Evolutionary conservation across 177 flowering plant genomes (phyloP).

Genomic region (Vitis hybrid): DNA sequence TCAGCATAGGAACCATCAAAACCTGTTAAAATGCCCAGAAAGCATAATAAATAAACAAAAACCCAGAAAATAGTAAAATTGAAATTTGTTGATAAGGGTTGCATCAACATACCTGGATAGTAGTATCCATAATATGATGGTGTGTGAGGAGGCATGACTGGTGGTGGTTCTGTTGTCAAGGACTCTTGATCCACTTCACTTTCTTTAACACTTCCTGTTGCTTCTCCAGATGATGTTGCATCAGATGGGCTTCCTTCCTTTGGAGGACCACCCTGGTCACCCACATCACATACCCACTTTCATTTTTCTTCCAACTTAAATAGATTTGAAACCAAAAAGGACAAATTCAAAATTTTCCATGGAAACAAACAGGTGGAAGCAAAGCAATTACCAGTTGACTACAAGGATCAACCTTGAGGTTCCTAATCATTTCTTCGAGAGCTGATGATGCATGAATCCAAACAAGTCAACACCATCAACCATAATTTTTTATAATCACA

Average conservation of each 20-base stretch:
- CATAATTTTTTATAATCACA: background rate
- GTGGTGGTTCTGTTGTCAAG: conserved; percentile 13
- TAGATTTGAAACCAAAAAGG: background rate
- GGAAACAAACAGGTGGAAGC: too few relatives aligned
- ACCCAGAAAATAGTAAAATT: background rate
- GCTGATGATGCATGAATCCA: conserved; percentile 31
- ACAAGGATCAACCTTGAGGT: conserved; percentile 32
- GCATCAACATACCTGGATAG: conserved; percentile 45
- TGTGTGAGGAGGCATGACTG: conserved; percentile 26
- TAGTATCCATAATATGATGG: conserved; percentile 44
- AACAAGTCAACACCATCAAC: conserved; percentile 15
- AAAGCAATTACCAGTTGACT: conserved; percentile 4
- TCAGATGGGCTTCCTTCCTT: conserved; percentile 42
- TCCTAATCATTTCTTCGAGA: conserved; percentile 30
- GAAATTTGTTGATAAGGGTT: background rate
- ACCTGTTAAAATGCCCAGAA: conserved; percentile 27
- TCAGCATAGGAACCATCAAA: conserved; percentile 37
- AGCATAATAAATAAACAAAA: conserved; percentile 1
- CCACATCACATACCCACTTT: background rate
- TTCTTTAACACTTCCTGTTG: conserved; percentile 28
- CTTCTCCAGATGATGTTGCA: conserved; percentile 45
- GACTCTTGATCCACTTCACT: conserved; percentile 39
- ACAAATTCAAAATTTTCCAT: background rate
- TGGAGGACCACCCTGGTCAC: conserved; percentile 12
- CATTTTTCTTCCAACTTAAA: background rate